Conservation (phyloP, 257 asterid species). For the Apocynum venetum region DNA sequence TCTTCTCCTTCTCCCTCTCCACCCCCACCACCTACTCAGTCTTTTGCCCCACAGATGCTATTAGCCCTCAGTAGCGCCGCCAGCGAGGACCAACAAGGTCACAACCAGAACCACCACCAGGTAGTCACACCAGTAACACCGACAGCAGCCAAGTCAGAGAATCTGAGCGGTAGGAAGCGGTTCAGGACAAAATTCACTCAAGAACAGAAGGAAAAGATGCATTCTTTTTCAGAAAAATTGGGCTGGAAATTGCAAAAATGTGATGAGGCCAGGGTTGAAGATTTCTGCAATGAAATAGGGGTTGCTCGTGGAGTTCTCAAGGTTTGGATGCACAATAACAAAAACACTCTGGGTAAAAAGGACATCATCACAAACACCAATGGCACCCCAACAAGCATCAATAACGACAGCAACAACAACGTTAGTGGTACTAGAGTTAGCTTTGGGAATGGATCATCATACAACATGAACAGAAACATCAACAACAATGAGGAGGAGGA, state of each 20-base stretch:
- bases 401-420: neutral
- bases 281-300: slow-evolving; percentile 42
- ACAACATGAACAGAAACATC: slow-evolving; percentile 5
- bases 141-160: slow-evolving; percentile 27
- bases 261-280: slow-evolving; percentile 41
- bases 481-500: neutral
- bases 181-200: slow-evolving; percentile 57
- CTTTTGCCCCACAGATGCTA: slow-evolving; percentile 18
- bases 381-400: neutral
- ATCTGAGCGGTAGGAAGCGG: slow-evolving; percentile 49
- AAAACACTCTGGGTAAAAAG: slow-evolving; percentile 22
- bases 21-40: slow-evolving; percentile 12
- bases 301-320: slow-evolving; percentile 31
- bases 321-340: slow-evolving; percentile 54
- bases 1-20: slow-evolving; percentile 43
- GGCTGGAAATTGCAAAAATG: slow-evolving; percentile 64
- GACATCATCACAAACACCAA: neutral
- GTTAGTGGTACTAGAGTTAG: neutral
- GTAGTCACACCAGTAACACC: slow-evolving; percentile 56
- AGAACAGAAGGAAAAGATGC: slow-evolving; percentile 66
- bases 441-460: neutral
- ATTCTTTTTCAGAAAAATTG: slow-evolving; percentile 37
- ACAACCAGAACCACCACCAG: slow-evolving; percentile 28
- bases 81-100: slow-evolving; percentile 26
- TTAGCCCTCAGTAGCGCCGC: slow-evolving; percentile 31